Percentiles rank a stretch among this genome's conserved stretches.
These are phyloP conservation scores for Tuber microsphaerosporum DNA, from an alignment of 495 filamentous ascomycete species.

Conservation along the genomic window DNA sequence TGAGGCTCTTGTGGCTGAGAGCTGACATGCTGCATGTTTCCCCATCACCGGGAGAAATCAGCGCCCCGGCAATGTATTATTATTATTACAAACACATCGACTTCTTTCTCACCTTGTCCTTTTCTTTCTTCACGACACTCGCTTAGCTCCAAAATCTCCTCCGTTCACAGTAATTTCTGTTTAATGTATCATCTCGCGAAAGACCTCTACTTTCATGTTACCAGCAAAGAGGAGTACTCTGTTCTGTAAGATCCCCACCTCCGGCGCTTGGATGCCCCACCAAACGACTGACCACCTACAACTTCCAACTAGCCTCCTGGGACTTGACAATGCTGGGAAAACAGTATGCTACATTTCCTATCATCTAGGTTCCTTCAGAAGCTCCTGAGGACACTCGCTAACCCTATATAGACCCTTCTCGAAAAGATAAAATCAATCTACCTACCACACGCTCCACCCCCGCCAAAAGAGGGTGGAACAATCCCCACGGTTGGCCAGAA, in stretches of 20 bases:
- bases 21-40: constrained; percentile 1
- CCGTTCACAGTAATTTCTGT: background rate
- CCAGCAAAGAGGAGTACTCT: constrained; percentile 97
- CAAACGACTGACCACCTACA: constrained; percentile 15
- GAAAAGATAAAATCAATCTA: constrained; percentile 88
- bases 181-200: constrained; percentile 95
- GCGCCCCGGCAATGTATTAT: background rate
- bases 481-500: constrained; percentile 98
- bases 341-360: constrained; percentile 46
- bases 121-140: background rate
- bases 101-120: background rate
- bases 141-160: background rate
- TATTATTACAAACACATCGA: background rate
- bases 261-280: background rate
- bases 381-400: constrained; percentile 3
- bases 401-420: constrained; percentile 62
- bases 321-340: constrained; percentile 96
- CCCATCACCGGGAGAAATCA: background rate
- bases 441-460: constrained; percentile 55
- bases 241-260: constrained; percentile 52
- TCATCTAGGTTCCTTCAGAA: background rate
- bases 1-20: background rate
- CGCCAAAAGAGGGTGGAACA: constrained; percentile 58
- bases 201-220: constrained; percentile 85
- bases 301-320: constrained; percentile 56